Conservation (phyloP, 2,329 filamentous ascomycete species). For the Pseudocercospora vitis region DNA sequence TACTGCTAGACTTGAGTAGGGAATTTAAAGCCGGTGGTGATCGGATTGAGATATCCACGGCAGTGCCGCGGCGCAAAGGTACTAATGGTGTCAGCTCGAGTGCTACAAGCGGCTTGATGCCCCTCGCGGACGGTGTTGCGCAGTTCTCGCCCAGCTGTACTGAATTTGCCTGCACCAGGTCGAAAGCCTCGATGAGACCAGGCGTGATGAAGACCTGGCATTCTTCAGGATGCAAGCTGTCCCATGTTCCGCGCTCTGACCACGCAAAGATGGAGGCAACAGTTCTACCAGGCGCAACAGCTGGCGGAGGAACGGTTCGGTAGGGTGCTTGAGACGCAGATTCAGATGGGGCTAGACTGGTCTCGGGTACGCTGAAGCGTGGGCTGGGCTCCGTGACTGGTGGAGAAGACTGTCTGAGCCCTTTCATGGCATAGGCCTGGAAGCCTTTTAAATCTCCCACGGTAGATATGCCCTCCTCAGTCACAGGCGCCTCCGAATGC, state of each 20-base stretch:
- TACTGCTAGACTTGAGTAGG: slow-evolving; percentile 66
- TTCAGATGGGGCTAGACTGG: slow-evolving; percentile 68
- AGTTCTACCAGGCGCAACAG: slow-evolving; percentile 54
- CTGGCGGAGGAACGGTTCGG: slow-evolving; percentile 49
- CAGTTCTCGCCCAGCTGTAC: slow-evolving; percentile 44
- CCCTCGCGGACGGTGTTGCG: slow-evolving; percentile 40
- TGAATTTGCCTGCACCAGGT: slow-evolving; percentile 52
- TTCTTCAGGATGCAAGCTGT: slow-evolving; percentile 60
- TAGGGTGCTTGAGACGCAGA: slow-evolving; percentile 77
- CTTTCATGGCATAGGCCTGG: slow-evolving; percentile 33
- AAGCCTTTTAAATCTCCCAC: slow-evolving; percentile 40
- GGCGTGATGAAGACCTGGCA: slow-evolving; percentile 64
- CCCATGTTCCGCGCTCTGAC: slow-evolving; percentile 64
- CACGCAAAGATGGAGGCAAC: slow-evolving; percentile 64
- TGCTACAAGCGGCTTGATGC: slow-evolving; percentile 58
- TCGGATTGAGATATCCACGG: slow-evolving; percentile 88
- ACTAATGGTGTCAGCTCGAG: slow-evolving; percentile 90
- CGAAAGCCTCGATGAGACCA: slow-evolving; percentile 64
- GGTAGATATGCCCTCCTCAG: slow-evolving; percentile 29
- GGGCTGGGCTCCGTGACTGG: slow-evolving; percentile 22
- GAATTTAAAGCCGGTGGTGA: slow-evolving; percentile 77
- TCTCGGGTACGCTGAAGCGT: slow-evolving; percentile 17
- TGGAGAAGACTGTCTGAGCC: slow-evolving; percentile 35
- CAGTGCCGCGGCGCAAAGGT: slow-evolving; percentile 84
- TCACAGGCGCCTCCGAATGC: background rate